Base-by-base conservation (phyloP, 2,329 filamentous ascomycete genomes). In the Paraphoma sp. region DNA sequence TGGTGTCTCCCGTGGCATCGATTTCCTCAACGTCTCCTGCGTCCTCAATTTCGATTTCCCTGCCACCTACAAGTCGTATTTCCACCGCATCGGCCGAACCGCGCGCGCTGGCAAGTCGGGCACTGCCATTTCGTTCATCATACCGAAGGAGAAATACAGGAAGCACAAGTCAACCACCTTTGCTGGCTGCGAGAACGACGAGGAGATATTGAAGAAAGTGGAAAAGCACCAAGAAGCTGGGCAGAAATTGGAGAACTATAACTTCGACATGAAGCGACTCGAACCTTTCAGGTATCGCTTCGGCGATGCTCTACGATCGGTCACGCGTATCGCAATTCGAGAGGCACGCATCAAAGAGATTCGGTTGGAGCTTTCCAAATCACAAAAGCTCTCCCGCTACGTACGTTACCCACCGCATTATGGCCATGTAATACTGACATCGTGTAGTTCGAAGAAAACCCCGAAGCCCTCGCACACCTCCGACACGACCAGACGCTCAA, bases 1-100 rank as follows among this genome's bases (percentile, higher is more conserved):
- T 70, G 93, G 95, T 16, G 89, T 99, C n/a, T 94, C 93, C 10
- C 87, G 95, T 68, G 95, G 94, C 55, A 96, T 99, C 67, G 95
- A 99, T 78, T 99, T 99, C 81, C 89, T 95, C 70, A 94, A 97
- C 71, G 93, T 99, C 52, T 69, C 70, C 33, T 73, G 70, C 54
- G 93, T 99, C 23, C 87, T 99, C 74, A 99, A 99, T 80, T 99
- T 99, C 76, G 95, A 99, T 76, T 88, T 99, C 14, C 95, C 95
- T 0, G 87, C 88, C 14, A 90, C 89, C 8, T 89, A 92, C 38
- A 96, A 92, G 74, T 96, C 92, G 8, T 99, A 99, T 77, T 96
- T 91, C n/a, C 95, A 99, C 78, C 89, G 95, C 51, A 96, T 99
- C 69, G 95, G 95, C 31, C 88, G 95, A 31, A 99, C 95, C 6